phyloP scores from a whole-genome alignment of 2,329 filamentous ascomycete species.

The Leptographium radiaticola region DNA sequence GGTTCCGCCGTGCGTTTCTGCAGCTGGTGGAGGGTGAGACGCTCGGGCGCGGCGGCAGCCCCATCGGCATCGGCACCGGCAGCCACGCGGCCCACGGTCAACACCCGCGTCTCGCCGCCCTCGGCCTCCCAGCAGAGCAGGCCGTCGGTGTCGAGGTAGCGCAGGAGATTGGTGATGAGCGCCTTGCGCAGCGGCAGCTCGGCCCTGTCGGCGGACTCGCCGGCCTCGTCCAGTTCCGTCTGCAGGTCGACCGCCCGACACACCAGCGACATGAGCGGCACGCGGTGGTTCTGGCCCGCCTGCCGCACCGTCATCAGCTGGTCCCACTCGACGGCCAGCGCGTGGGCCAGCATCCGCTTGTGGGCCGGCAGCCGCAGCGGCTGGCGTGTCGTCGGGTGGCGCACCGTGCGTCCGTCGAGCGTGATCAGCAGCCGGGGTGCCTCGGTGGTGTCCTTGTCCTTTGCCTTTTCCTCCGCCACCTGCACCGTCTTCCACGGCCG shows the following conservation, averaged over 20 bases:
- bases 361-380: conserved; percentile 58
- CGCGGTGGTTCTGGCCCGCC: conserved; percentile 72
- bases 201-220: conserved; percentile 9
- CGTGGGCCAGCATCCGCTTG: conserved; percentile 72
- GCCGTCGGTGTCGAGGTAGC: conserved; percentile 85
- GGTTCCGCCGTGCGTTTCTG: conserved; percentile 59
- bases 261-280: conserved; percentile 75
- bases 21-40: conserved; percentile 47
- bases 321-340: conserved; percentile 91
- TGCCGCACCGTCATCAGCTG: conserved; percentile 69
- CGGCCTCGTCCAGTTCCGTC: conserved; percentile 31
- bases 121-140: conserved; percentile 74
- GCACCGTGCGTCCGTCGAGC: conserved; percentile 46
- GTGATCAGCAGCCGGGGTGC: conserved; percentile 26
- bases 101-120: conserved; percentile 26
- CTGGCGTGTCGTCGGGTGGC: conserved; percentile 59
- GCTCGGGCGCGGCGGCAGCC: conserved; percentile 6
- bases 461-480: neutral
- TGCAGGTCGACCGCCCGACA: conserved; percentile 75
- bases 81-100: too few species aligned
- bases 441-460: neutral
- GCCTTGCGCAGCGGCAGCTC: conserved; percentile 40
- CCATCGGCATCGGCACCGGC: too few species aligned
- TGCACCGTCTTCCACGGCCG: neutral
- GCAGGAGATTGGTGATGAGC: conserved; percentile 58